phyloP scores from a whole-genome alignment of 140 eudicot genomes.

The Ambrosia hybrid region DNA sequence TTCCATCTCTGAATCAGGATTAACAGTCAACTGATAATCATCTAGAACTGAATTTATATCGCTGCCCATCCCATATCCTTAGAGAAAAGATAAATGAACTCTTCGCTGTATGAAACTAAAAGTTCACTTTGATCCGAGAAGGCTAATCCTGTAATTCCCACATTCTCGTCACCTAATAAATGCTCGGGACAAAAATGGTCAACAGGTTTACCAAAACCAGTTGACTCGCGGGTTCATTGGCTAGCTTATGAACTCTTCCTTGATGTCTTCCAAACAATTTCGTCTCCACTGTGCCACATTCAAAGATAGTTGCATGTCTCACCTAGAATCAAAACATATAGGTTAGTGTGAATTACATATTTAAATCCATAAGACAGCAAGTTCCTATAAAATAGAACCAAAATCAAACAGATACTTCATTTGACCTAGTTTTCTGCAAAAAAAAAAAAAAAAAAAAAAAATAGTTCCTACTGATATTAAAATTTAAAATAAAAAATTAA shows the following conservation, averaged over 20 bases:
- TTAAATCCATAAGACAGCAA: too few relatives aligned
- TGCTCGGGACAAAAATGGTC: constrained; percentile 78
- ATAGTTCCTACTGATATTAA: neutral
- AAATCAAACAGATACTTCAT: too few relatives aligned
- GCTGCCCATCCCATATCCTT: constrained; percentile 63
- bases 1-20: too few relatives aligned
- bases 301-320: constrained; percentile 66
- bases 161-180: constrained; percentile 62
- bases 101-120: constrained; percentile 73
- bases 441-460: neutral
- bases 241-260: constrained; percentile 87
- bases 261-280: constrained; percentile 63
- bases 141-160: constrained; percentile 84
- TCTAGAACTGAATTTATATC: too few relatives aligned
- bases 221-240: constrained; percentile 77
- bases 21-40: too few relatives aligned
- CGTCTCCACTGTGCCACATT: constrained; percentile 64
- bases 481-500: too few relatives aligned
- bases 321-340: constrained; percentile 45
- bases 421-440: too few relatives aligned
- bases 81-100: constrained; percentile 66
- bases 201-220: constrained; percentile 66
- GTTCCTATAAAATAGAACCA: too few relatives aligned
- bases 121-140: constrained; percentile 84
- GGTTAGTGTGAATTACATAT: too few relatives aligned